Base-by-base conservation (phyloP, 164 flowering plant species). In the Paratinospora sagittata region DNA sequence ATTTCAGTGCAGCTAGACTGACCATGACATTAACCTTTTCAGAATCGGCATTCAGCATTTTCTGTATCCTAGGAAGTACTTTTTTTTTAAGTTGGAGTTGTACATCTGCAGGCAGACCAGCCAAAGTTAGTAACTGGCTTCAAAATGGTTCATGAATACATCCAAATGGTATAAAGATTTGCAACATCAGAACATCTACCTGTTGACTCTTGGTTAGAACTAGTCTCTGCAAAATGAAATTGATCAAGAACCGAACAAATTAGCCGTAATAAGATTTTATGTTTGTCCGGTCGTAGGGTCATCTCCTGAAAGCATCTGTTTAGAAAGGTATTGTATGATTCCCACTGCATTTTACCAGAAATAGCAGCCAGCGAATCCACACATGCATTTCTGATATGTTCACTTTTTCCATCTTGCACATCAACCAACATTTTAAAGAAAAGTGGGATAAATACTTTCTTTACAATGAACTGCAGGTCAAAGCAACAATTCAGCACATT, bases 341-440 rank as follows among this genome's bases (percentile, higher is more conserved):
- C 84, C 99, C 99, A 96, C 49, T 82, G 78, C 96, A 96, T 80
- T 67, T 69, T 80, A 72, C 87, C 85, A 79, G 96, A 81, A 72
- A 96, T 77, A 62, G 92, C 81, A 72, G 96, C 92, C 73, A 96
- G 85, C 10, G 93, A 83, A 60, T 86, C 98, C 75, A 91, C 16
- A 70, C 95, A 93, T 17, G 93, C 91, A 78, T 67, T 79, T 82
- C 84, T 85, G 4, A 93, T 74, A 85, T 93, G 85, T 68, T 95
- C 97, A 19, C 78, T 89, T 49, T 87, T 90, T 49, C 91, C 96
- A 65, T 82, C 83, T 84, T 85, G 84, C 68, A 76, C 77, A 63
- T 86, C 91, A 74, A 88, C 81, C 82, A 95, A 39, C 89, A 93
- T 84, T 70, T 82, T 85, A 81, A 93, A 90, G 78, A 96, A 87